Evolutionary conservation across 805 yeast species (phyloP), one percentile per base, ranked within the genome.

Genomic region (Sugiyamaella smithiae): DNA sequence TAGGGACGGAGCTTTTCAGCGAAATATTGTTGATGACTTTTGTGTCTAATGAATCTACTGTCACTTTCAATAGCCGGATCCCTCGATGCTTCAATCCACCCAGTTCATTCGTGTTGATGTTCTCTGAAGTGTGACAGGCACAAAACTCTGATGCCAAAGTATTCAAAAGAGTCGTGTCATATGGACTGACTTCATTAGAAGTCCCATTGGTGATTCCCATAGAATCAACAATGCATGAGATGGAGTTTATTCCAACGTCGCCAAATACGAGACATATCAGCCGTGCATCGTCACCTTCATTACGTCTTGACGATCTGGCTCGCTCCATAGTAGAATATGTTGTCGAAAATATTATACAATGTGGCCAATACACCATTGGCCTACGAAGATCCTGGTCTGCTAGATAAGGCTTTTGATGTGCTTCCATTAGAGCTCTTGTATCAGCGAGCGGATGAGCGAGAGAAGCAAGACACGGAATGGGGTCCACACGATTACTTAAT

Each of bases 351-450:
- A 2, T 16, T 57, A 12, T 11, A 33, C 11, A 38, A 45, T 14
- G 49, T 57, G 7, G 43, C 55, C 2, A 16, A 38, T 19, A 58
- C 59, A 20, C 67, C 67, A 1, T 40, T 56, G 28, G 59, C 61
- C 14, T 80, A 77, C 55, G 79, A 75, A 29, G 67, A 76, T 46
- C 57, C 69, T 0, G 67, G 54, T 0, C 65, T 71, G 54, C 74
- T 78, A 40, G 84, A 83, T 36, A 58, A 58, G 1, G 95, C 86
- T 0, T 65, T 89, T 24, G 88, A 79, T 23, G 65, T 75, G 0
- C 68, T 90, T 26, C 85, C 88, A 46, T 63, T 87, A 24, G 84
- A 74, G 1, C 57, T 62, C 19, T 74, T 89, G 1, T 82, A 79
- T 56, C 65, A 68, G 0, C 81, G 79, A 19, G 88, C 87, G 0